phyloP scores from a whole-genome alignment of 257 asterid species.

The Agastache rugosa region DNA sequence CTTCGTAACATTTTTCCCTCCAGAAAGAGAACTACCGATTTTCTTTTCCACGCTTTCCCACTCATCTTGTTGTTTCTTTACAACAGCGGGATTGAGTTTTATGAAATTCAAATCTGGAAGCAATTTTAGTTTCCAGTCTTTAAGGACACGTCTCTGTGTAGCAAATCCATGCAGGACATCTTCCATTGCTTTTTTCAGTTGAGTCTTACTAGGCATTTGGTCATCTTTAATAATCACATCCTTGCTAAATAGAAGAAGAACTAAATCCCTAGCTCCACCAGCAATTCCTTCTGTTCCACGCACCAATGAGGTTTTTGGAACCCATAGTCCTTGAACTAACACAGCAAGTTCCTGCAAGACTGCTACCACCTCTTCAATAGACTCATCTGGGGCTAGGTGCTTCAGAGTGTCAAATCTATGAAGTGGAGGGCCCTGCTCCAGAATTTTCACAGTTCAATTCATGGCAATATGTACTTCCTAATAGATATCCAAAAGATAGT shows the following conservation, averaged over 20 bases:
- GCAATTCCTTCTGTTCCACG: conserved; percentile 48
- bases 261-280: conserved; percentile 61
- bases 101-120: conserved; percentile 64
- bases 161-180: conserved; percentile 62
- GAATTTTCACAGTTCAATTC: conserved; percentile 41
- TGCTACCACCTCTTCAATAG: conserved; percentile 64
- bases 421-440: conserved; percentile 70
- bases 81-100: conserved; percentile 58
- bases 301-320: conserved; percentile 63
- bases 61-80: conserved; percentile 55
- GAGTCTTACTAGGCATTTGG: conserved; percentile 37
- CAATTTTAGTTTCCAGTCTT: conserved; percentile 85
- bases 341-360: conserved; percentile 67
- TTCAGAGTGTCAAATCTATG: conserved; percentile 76
- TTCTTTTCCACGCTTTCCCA: conserved; percentile 59
- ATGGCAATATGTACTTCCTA: neutral
- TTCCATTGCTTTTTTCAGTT: conserved; percentile 45
- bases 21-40: conserved; percentile 29
- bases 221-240: conserved; percentile 41
- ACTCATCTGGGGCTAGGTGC: conserved; percentile 70
- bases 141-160: conserved; percentile 50
- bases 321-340: conserved; percentile 94
- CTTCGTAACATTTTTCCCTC: conserved; percentile 38
- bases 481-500: neutral
- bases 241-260: conserved; percentile 73